phyloP scores from a whole-genome alignment of 257 asterid genomes.

The Capsicum chinense region DNA sequence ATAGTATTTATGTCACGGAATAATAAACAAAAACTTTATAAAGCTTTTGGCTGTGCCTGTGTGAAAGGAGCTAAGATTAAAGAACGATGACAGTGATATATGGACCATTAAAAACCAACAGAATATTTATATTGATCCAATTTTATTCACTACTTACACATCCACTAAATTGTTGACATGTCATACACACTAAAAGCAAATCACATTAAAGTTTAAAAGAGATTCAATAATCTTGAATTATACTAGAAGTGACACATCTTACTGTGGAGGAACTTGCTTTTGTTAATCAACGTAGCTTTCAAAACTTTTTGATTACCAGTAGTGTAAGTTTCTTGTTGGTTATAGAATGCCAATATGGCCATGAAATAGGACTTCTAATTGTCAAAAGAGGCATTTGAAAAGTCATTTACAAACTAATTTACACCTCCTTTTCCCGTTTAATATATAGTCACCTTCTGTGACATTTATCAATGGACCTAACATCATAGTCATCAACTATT shows the following conservation, averaged over 20 bases:
- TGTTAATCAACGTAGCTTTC: neutral
- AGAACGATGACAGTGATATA: conserved; percentile 39
- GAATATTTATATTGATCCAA: neutral
- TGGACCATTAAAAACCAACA: conserved; percentile 39
- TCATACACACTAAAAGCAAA: neutral
- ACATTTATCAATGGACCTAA: neutral
- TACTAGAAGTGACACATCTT: neutral
- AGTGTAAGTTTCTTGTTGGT: neutral
- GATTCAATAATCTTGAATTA: neutral
- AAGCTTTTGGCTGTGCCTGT: neutral
- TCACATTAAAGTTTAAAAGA: neutral
- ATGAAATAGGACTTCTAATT: neutral
- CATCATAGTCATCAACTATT: neutral
- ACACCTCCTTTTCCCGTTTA: neutral
- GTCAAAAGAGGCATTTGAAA: neutral
- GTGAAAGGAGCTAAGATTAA: conserved; percentile 26
- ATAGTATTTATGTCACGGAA: neutral
- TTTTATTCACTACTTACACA: conserved; percentile 25
- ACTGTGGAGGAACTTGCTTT: neutral
- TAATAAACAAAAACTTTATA: neutral
- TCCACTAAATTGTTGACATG: conserved; percentile 43
- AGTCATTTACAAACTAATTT: neutral
- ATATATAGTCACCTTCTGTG: neutral
- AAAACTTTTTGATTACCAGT: neutral
- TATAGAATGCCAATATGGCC: neutral